Evolutionary conservation across 805 yeast genomes (phyloP).

Genomic region (Yamadazyma nakazawae): DNA sequence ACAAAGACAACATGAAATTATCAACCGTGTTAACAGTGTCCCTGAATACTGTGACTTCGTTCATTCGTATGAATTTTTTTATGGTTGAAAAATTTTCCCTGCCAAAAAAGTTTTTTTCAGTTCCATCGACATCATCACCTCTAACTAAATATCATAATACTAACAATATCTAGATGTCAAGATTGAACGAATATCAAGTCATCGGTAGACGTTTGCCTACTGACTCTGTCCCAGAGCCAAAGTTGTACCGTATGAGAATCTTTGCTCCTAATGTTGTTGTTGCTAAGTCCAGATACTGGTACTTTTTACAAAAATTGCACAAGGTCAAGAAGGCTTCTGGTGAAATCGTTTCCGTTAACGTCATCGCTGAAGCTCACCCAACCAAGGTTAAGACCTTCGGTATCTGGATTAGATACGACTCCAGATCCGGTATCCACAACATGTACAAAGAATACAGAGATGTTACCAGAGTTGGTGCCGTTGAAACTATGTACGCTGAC

Average conservation of each 20-base stretch:
- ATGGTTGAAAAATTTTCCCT: background rate
- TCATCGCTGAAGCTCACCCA: constrained; percentile 92
- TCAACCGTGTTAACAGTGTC: too few species aligned
- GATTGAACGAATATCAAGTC: constrained; percentile 98
- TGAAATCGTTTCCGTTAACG: constrained; percentile 93
- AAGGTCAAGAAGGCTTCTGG: constrained; percentile 99
- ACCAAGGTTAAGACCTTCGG: constrained; percentile 99
- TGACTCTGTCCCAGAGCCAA: constrained; percentile 98
- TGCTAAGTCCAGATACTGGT: constrained; percentile 99
- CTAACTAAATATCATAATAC: constrained; percentile 13
- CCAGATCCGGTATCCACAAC: constrained; percentile 99
- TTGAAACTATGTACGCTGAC: constrained; percentile 97
- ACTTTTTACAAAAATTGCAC: constrained; percentile 98
- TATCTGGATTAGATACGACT: constrained; percentile 99
- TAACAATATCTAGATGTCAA: constrained; percentile 59
- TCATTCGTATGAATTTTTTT: too few species aligned
- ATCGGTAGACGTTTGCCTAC: constrained; percentile 99
- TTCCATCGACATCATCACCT: background rate
- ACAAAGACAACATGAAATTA: too few species aligned
- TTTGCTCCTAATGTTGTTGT: constrained; percentile 98
- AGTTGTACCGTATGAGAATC: constrained; percentile 99
- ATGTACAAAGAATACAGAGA: constrained; percentile 99
- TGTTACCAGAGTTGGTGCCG: constrained; percentile 98
- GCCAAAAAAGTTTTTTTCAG: background rate
- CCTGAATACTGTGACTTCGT: background rate